A percentile compares a stretch with the other conserved stretches of the same genome.
These are phyloP conservation scores for Xylaria sp. DNA, from an alignment of 2,329 filamentous ascomycete species.

Conservation along the genomic window DNA sequence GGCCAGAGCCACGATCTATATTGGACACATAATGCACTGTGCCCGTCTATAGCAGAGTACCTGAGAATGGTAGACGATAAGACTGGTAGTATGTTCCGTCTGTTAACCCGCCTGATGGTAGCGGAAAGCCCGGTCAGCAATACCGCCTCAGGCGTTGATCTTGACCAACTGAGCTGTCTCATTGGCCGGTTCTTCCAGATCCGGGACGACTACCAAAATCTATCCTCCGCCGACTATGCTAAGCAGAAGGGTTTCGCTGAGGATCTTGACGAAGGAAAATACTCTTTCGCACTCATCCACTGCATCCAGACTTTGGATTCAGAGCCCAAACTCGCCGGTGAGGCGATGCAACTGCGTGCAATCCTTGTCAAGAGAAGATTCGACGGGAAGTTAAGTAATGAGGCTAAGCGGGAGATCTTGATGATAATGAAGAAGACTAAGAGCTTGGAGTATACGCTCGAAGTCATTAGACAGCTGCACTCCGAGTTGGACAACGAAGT, in stretches of 20 bases:
- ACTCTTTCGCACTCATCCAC: constrained; percentile 30
- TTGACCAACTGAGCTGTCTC: constrained; percentile 14
- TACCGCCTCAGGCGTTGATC: neutral
- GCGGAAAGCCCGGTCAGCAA: constrained; percentile 17
- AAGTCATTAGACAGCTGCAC: constrained; percentile 10
- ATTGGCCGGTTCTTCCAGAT: constrained; percentile 49
- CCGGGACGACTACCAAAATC: constrained; percentile 50
- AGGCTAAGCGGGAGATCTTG: constrained; percentile 17
- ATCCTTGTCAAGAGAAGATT: constrained; percentile 17
- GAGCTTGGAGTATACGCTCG: constrained; percentile 22
- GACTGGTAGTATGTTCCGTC: constrained; percentile 26
- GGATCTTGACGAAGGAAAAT: constrained; percentile 33
- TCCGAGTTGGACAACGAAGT: constrained; percentile 23
- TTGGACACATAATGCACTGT: constrained; percentile 24
- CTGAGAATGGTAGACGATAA: constrained; percentile 31
- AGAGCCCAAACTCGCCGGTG: constrained; percentile 14
- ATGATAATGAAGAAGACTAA: constrained; percentile 18
- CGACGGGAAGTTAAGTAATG: constrained; percentile 5
- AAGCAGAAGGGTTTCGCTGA: constrained; percentile 30
- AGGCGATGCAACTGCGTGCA: constrained; percentile 18
- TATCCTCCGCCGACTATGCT: constrained; percentile 33
- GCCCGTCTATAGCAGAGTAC: constrained; percentile 25
- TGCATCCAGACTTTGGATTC: constrained; percentile 9
- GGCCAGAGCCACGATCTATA: constrained; percentile 28
- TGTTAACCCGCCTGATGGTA: constrained; percentile 27